Evolutionary conservation across 208 protist species (phyloP), one percentile per base, ranked within the genome.

Genomic region (Acanthamoeba healyi): DNA sequence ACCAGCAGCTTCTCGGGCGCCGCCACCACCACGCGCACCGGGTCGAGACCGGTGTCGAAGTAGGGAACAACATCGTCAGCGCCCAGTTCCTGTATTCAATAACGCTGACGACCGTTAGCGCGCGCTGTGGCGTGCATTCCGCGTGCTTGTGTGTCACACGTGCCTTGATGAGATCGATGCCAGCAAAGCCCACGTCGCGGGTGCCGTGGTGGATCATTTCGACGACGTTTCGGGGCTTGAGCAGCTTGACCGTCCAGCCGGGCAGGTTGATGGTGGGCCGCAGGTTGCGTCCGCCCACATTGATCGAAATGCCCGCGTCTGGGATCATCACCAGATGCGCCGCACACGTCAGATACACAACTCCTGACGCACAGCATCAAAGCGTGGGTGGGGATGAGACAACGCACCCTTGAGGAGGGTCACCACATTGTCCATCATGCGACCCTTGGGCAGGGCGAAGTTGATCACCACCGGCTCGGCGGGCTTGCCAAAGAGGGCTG

Each of bases 141-240:
- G n/a, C 70, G 74, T 77, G 74, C 74, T 84, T 84, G 44, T 40
- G 46, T 51, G 51, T 26, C 51, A 46, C 1, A n/a, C n/a, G 29
- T 38, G 94, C 51, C 72, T 94, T 88, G 40, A 95, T 81, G 38
- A 88, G 58, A 32, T 90, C 94, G 44, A 77, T 86, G 51, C 94
- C 94, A 15, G 89, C 93, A 22, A 95, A 95, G 24, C 94, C 94
- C 29, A 95, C 36, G 29, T 95, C 94, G 29, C 94, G 84, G 12
- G 89, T 86, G 49, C 94, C 94, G 90, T 90, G 67, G 94, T 86
- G 44, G 44, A 95, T 81, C 89, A 95, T 93, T 42, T 94, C 91
- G n/a, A 95, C 94, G n/a, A 95, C 82, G 49, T 95, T 94, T 29
- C 90, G 87, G 10, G 94, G 94, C 67, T 95, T 92, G 40, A 92